A percentile compares a stretch with the other conserved stretches of the same genome.
phyloP scores from a whole-genome alignment of 2,329 filamentous ascomycete species.

The Colletotrichum tropicale region DNA sequence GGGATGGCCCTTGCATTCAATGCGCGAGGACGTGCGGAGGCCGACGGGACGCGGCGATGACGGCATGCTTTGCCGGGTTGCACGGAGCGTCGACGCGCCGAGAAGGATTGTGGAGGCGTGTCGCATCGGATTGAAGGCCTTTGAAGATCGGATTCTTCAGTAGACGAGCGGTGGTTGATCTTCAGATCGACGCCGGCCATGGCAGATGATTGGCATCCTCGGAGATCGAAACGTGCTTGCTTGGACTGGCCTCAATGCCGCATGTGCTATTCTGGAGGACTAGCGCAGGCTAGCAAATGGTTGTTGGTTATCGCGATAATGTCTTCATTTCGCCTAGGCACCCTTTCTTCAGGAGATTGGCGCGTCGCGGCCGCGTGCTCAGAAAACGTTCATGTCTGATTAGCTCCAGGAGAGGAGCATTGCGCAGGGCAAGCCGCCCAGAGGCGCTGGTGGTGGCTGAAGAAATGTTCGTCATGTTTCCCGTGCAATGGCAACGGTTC shows the following conservation, averaged over 20 bases:
- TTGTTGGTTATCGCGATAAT: background rate
- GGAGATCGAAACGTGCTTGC: background rate
- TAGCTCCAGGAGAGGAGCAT: background rate
- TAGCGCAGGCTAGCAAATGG: background rate
- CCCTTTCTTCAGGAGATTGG: background rate
- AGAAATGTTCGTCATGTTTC: background rate
- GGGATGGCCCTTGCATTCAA: background rate
- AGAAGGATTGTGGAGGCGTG: background rate
- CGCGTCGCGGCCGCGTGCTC: background rate
- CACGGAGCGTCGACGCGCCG: background rate
- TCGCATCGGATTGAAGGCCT: background rate
- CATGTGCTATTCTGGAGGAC: background rate
- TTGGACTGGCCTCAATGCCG: background rate
- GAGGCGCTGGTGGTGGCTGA: background rate
- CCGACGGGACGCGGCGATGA: background rate
- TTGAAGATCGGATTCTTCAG: background rate
- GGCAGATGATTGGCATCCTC: background rate
- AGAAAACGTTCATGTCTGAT: background rate
- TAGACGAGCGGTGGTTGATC: background rate
- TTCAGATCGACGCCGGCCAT: conserved; percentile 1
- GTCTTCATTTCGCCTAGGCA: background rate
- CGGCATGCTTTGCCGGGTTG: background rate
- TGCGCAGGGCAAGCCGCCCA: background rate
- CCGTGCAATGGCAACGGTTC: background rate
- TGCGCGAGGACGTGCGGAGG: background rate